A percentile compares a stretch with the other conserved stretches of the same genome.
Evolutionary conservation across 2,329 filamentous ascomycete species (phyloP).

Genomic region (Blastomyces silverae): DNA sequence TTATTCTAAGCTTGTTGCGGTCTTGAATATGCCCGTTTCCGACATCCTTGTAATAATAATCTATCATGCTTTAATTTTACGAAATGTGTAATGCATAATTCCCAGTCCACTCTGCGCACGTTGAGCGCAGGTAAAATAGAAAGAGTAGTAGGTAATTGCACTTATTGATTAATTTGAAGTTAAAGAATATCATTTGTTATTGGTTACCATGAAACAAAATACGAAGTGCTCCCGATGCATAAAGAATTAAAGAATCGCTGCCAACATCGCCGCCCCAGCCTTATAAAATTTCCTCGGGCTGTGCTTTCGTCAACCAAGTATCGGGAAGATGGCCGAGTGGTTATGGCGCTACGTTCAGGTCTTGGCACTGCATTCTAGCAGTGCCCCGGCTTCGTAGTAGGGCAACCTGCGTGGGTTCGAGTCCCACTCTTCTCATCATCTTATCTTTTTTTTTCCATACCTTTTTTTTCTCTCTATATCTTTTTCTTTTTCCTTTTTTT

Average conservation of each 20-base stretch:
- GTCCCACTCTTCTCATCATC: conserved; percentile 14
- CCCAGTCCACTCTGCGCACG: too few relatives aligned
- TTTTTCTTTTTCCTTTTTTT: background rate
- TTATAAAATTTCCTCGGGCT: background rate
- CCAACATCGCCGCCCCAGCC: background rate
- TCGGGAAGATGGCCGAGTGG: conserved; percentile 17
- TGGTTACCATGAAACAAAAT: background rate
- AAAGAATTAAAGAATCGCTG: too few relatives aligned
- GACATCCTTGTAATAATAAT: too few relatives aligned
- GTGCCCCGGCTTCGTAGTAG: conserved; percentile 4
- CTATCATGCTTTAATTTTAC: too few relatives aligned
- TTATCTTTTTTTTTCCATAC: background rate
- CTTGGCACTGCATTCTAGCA: background rate
- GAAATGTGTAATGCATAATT: too few relatives aligned
- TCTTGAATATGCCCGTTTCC: too few relatives aligned
- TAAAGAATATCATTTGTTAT: too few relatives aligned
- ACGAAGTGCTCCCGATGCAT: too few relatives aligned
- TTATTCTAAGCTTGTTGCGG: too few relatives aligned
- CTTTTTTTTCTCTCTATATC: background rate
- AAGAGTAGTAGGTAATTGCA: too few relatives aligned
- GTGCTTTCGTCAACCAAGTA: background rate
- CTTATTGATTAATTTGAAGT: too few relatives aligned
- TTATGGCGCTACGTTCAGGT: conserved; percentile 18
- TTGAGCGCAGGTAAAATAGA: too few relatives aligned
- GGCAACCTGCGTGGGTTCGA: conserved; percentile 15